Evolutionary conservation across 2,329 filamentous ascomycete species (phyloP).

Genomic region (Fusarium mangiferae): DNA sequence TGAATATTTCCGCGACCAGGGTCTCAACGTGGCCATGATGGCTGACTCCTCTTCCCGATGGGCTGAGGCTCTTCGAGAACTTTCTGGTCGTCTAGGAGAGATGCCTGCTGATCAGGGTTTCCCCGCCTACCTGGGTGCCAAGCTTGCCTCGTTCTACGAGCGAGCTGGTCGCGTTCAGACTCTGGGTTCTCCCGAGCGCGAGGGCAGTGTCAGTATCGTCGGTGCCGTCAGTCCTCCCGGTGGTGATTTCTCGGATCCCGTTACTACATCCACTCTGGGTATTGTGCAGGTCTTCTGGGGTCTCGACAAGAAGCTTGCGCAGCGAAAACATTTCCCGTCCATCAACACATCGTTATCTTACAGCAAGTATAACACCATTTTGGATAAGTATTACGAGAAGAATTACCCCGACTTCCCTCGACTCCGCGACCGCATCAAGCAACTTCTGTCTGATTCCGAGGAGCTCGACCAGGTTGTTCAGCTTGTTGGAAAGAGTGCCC

Average conservation of each 20-base stretch:
- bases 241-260: slow-evolving; percentile 99
- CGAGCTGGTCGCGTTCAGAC: slow-evolving; percentile 89
- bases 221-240: slow-evolving; percentile 96
- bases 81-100: slow-evolving; percentile 97
- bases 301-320: slow-evolving; percentile 98
- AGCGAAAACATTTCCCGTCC: slow-evolving; percentile 98
- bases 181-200: slow-evolving; percentile 87
- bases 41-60: slow-evolving; percentile 97
- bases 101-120: slow-evolving; percentile 99
- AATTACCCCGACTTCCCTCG: slow-evolving; percentile 93
- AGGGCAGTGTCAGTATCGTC: slow-evolving; percentile 96
- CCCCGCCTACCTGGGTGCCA: slow-evolving; percentile 95
- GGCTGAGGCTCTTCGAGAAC: slow-evolving; percentile 98
- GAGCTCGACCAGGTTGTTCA: slow-evolving; percentile 99
- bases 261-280: slow-evolving; percentile 90
- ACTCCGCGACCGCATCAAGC: slow-evolving; percentile 91
- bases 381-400: slow-evolving; percentile 96
- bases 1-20: slow-evolving; percentile 97
- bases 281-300: slow-evolving; percentile 99
- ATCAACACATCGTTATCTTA: slow-evolving; percentile 96
- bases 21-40: slow-evolving; percentile 99
- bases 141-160: slow-evolving; percentile 99
- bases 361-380: slow-evolving; percentile 90
- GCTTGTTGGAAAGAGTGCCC: slow-evolving; percentile 94
- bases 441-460: slow-evolving; percentile 93